Evolutionary conservation across 257 asterid species (phyloP).

Genomic region (Solanum clarkiae): DNA sequence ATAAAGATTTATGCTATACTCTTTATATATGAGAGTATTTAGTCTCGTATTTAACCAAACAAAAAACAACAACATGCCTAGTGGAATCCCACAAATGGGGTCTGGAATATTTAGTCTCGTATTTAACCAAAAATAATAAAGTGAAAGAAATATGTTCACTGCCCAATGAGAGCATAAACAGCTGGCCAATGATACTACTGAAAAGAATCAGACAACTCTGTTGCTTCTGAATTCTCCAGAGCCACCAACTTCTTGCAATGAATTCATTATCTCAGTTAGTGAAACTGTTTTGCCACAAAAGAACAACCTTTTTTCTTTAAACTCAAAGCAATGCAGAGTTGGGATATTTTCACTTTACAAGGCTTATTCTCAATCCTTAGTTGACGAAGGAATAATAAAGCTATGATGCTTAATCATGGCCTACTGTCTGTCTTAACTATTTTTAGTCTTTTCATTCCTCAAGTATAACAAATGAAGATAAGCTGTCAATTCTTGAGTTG

Average conservation of each 20-base stretch:
- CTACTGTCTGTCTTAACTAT: constrained; percentile 63
- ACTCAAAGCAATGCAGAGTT: constrained; percentile 11
- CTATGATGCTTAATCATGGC: constrained; percentile 53
- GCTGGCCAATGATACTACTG: constrained; percentile 15
- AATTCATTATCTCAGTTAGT: constrained; percentile 22
- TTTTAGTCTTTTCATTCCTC: constrained; percentile 82
- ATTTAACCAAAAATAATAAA: constrained; percentile 23
- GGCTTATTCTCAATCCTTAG: constrained; percentile 54
- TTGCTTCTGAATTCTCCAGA: constrained; percentile 53
- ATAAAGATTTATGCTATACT: not conserved
- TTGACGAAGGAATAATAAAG: constrained; percentile 52
- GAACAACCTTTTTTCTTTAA: not conserved
- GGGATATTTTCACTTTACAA: constrained; percentile 18
- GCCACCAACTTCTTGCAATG: constrained; percentile 42
- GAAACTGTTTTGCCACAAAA: constrained; percentile 15
- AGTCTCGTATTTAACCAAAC: constrained; percentile 28
- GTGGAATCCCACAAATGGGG: too few relatives aligned
- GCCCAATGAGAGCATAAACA: constrained; percentile 15
- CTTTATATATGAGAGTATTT: not conserved
- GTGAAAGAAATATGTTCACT: constrained; percentile 8
- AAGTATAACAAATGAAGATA: constrained; percentile 15
- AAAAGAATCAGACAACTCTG: constrained; percentile 37
- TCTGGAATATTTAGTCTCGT: not conserved
- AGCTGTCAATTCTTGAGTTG: not conserved
- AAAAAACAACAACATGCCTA: too few relatives aligned